These are phyloP conservation scores for Apostasia ramifera DNA, from an alignment of 106 monocot species.

Conservation along the genomic window DNA sequence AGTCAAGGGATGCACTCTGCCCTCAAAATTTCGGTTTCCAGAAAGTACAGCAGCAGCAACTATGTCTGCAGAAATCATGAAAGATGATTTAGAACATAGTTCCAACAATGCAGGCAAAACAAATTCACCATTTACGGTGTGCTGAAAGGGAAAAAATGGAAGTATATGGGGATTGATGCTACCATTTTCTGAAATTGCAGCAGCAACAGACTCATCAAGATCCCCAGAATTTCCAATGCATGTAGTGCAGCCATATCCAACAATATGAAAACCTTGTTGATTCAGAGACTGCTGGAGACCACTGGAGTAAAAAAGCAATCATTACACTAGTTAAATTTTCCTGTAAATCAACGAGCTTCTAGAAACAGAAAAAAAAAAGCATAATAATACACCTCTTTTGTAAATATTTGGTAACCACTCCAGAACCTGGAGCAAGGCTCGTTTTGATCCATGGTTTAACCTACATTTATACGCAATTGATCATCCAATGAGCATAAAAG, in stretches of 20 bases:
- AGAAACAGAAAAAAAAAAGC: background rate
- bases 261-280: constrained; percentile 72
- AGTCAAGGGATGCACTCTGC: constrained; percentile 71
- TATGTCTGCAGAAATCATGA: constrained; percentile 26
- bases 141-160: background rate
- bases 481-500: background rate
- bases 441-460: constrained; percentile 85
- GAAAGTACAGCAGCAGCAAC: constrained; percentile 75
- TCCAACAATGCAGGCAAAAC: background rate
- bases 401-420: constrained; percentile 76
- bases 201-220: constrained; percentile 53
- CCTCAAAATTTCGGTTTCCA: constrained; percentile 81
- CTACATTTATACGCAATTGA: constrained; percentile 17
- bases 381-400: constrained; percentile 31
- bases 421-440: constrained; percentile 81
- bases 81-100: too few relatives aligned
- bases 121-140: background rate
- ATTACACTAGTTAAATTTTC: background rate
- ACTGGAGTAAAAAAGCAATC: constrained; percentile 27
- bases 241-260: constrained; percentile 87
- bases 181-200: constrained; percentile 82
- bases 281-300: constrained; percentile 70
- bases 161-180: background rate
- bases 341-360: background rate
- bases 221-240: constrained; percentile 92